phyloP scores from a whole-genome alignment of 225 moss, liverwort and hornwort species.

The Lunularia cruciata region DNA sequence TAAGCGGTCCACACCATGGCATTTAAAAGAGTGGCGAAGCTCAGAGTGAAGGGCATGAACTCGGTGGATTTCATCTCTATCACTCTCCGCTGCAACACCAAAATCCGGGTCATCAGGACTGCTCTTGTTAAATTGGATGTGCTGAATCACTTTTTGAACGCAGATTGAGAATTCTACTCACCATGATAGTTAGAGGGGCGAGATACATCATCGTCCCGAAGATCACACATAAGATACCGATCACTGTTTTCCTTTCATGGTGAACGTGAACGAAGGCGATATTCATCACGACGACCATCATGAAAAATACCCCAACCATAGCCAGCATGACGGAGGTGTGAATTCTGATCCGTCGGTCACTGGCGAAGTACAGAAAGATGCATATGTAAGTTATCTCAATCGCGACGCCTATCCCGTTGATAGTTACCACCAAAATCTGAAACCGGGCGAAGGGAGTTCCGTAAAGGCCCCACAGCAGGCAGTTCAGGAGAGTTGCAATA shows the following conservation, averaged over 20 bases:
- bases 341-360: neutral
- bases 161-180: neutral
- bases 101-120: too few relatives aligned
- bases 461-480: slow-evolving; percentile 28
- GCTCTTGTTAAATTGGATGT: too few relatives aligned
- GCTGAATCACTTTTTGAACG: too few relatives aligned
- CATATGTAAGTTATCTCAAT: slow-evolving; percentile 21
- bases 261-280: neutral
- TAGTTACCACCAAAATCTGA: slow-evolving; percentile 20
- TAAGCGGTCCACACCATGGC: slow-evolving; percentile 30
- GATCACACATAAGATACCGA: slow-evolving; percentile 19
- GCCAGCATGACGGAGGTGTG: neutral
- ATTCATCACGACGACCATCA: slow-evolving; percentile 13
- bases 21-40: slow-evolving; percentile 28
- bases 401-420: slow-evolving; percentile 24
- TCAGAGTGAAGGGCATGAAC: slow-evolving; percentile 41
- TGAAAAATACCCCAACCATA: neutral
- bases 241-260: slow-evolving; percentile 20
- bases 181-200: slow-evolving; percentile 36
- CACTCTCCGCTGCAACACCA: slow-evolving; percentile 24
- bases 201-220: slow-evolving; percentile 29
- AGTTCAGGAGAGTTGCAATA: slow-evolving; percentile 15
- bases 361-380: slow-evolving; percentile 5
- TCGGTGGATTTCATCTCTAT: slow-evolving; percentile 33
- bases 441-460: slow-evolving; percentile 18